phyloP scores from a whole-genome alignment of 495 filamentous ascomycete species.

The Daldinia bambusicola region DNA sequence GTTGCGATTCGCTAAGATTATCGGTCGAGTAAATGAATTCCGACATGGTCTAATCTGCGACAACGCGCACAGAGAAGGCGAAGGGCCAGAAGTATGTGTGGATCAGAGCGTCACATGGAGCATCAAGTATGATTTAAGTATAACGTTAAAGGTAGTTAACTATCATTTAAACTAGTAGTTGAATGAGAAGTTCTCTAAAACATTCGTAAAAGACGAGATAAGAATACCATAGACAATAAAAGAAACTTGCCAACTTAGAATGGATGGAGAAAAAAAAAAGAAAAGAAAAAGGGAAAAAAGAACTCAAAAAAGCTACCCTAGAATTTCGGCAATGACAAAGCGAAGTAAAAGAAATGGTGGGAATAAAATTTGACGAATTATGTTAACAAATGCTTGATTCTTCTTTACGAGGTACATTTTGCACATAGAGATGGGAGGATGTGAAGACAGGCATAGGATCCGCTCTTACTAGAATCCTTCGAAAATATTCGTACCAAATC shows the following conservation, averaged over 20 bases:
- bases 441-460: constrained; percentile 33
- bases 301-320: neutral
- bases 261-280: neutral
- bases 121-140: constrained; percentile 4
- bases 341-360: neutral
- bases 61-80: neutral
- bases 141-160: constrained; percentile 25
- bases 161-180: neutral
- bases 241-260: neutral
- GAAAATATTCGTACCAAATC: constrained; percentile 20
- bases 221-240: neutral
- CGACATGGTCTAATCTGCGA: constrained; percentile 28
- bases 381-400: constrained; percentile 17
- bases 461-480: constrained; percentile 34
- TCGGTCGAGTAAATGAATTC: constrained; percentile 36
- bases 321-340: neutral
- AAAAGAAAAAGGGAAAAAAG: too few species aligned
- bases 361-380: constrained; percentile 23
- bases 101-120: constrained; percentile 14
- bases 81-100: constrained; percentile 6
- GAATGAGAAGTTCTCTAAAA: neutral
- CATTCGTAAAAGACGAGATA: neutral
- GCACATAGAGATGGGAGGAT: constrained; percentile 37
- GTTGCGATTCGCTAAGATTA: constrained; percentile 44
- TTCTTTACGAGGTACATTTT: constrained; percentile 21